Base-by-base conservation (phyloP, 1,284 basidiomycete genomes). In the Ganoderma multipileum region DNA sequence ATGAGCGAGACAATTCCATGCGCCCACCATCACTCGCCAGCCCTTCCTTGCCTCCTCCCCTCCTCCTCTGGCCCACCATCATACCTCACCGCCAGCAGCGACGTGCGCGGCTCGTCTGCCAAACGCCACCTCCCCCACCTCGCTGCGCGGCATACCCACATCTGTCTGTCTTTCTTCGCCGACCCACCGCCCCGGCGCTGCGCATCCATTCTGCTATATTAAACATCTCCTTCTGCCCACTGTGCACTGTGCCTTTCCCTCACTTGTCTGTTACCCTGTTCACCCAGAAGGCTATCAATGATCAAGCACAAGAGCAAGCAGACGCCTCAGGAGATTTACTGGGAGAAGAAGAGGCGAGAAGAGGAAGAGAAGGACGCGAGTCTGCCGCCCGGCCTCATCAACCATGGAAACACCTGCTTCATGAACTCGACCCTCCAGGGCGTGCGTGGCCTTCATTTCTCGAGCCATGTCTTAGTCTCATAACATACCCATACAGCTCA, bases 371-470 rank as follows among this genome's bases (percentile, higher is more conserved):
- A 79, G 74, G 78, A 81, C 7, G 88, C 89, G 0, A 83, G 85
- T 63, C 81, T 92, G 11, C 91, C 91, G 0, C 91, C 92, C 4
- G 95, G 95, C 1, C 85, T 96, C 42, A 79, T 91, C 72, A 96
- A 96, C 79, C 91, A 95, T 82, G 94, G 94, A 57, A 96, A 96
- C 81, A 96, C 95, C 0, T 96, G 95, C 81, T 97, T 95, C 81
- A 93, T 97, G 89, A 97, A 96, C 81, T 95, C 94, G 23, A 94
- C 95, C 26, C 83, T 97, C 44, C 95, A 91, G 77, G 85, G 86
- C 41, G 84, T 87, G 72, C 65, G 82, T 81, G 38, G 23, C 42
- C 28, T 64, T 28, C 52, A 33, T 39, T 50, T 28, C 18, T 7
- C 14, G 11, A 8, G 26, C 26, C 11, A n/a, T 57, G 3, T 30